These are phyloP conservation scores for Chloranthus sessilifolius DNA, from an alignment of 164 flowering plant species.

Conservation along the genomic window DNA sequence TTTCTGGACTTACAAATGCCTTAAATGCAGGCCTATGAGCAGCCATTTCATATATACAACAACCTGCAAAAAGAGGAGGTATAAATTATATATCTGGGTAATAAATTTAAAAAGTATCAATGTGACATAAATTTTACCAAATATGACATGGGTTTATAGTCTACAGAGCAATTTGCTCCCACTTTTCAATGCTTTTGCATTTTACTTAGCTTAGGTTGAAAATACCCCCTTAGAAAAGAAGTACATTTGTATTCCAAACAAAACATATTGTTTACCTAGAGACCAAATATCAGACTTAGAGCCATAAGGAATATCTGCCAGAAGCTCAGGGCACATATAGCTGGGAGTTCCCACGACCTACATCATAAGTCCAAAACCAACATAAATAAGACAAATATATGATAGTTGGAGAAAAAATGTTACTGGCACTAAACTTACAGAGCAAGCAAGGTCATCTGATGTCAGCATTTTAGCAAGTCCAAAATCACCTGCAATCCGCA, in stretches of 20 bases:
- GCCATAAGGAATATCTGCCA: constrained; percentile 99
- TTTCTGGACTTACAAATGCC: constrained; percentile 81
- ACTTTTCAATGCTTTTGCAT: not conserved
- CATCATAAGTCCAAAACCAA: constrained; percentile 9
- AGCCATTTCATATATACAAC: constrained; percentile 96
- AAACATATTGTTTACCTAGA: constrained; percentile 46
- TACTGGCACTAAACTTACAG: too few relatives aligned
- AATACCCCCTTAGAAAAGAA: too few relatives aligned
- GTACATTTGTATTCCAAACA: too few relatives aligned
- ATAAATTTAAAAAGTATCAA: not conserved
- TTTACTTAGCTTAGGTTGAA: too few relatives aligned
- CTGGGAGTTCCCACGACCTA: constrained; percentile 99
- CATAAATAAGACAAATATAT: not conserved
- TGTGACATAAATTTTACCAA: too few relatives aligned
- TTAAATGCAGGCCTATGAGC: constrained; percentile 88
- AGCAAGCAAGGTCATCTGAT: constrained; percentile 95
- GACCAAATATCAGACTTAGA: constrained; percentile 99
- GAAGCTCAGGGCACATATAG: constrained; percentile 99
- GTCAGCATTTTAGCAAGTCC: constrained; percentile 96
- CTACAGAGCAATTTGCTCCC: too few relatives aligned
- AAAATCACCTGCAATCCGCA: constrained; percentile 79
- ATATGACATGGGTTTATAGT: too few relatives aligned
- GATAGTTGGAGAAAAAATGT: not conserved
- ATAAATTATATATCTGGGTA: constrained; percentile 7
- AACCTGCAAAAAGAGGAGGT: constrained; percentile 47